phyloP scores from a whole-genome alignment of 495 filamentous ascomycete genomes.

The Tirmania nivea region DNA sequence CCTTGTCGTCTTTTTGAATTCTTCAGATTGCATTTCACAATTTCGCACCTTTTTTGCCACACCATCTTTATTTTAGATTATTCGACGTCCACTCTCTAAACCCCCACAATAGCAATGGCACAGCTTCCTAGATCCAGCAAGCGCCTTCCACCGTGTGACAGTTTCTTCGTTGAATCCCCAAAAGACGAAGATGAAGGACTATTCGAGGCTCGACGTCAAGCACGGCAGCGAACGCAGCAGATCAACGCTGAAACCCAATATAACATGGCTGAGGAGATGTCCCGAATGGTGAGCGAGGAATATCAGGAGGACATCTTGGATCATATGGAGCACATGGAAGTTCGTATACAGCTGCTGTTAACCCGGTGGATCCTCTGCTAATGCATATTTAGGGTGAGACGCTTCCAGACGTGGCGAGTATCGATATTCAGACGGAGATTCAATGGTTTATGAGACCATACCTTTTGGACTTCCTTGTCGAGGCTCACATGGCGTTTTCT shows the following conservation, averaged over 20 bases:
- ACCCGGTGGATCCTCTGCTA: neutral
- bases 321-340: constrained; percentile 89
- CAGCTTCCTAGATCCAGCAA: constrained; percentile 32
- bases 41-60: constrained; percentile 8
- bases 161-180: constrained; percentile 64
- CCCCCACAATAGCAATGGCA: constrained; percentile 42
- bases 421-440: constrained; percentile 97
- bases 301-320: constrained; percentile 80
- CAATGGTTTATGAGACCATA: constrained; percentile 99
- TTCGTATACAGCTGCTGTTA: constrained; percentile 4
- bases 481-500: constrained; percentile 87
- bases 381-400: constrained; percentile 46
- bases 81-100: constrained; percentile 19
- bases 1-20: constrained; percentile 11
- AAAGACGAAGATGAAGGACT: constrained; percentile 17
- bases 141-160: constrained; percentile 39
- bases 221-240: constrained; percentile 16
- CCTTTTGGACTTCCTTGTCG: constrained; percentile 91
- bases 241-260: constrained; percentile 18
- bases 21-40: neutral
- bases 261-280: constrained; percentile 64
- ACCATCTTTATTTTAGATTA: constrained; percentile 17
- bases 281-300: constrained; percentile 56
- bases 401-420: constrained; percentile 83
- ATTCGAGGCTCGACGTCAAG: constrained; percentile 13